A percentile compares a stretch with the other conserved stretches of the same genome.
These are phyloP conservation scores for Sphaerostilbella broomeana DNA, from an alignment of 2,329 filamentous ascomycete species.

Conservation along the genomic window DNA sequence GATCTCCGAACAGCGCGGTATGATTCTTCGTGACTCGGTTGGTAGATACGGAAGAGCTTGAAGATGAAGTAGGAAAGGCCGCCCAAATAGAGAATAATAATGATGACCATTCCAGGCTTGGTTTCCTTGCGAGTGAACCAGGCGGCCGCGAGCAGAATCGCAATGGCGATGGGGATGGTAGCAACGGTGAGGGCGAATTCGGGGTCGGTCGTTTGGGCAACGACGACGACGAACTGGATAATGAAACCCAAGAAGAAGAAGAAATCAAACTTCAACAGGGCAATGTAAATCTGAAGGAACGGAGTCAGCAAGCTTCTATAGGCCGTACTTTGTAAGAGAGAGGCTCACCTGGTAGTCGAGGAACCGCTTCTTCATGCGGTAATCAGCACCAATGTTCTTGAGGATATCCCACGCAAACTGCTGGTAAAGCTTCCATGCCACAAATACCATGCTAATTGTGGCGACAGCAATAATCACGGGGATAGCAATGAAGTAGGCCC, in stretches of 20 bases:
- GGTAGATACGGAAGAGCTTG: slow-evolving; percentile 96
- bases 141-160: slow-evolving; percentile 78
- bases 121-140: slow-evolving; percentile 82
- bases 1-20: slow-evolving; percentile 79
- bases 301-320: slow-evolving; percentile 15
- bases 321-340: background rate
- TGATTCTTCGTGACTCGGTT: slow-evolving; percentile 46
- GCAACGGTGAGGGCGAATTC: slow-evolving; percentile 85
- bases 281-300: slow-evolving; percentile 76
- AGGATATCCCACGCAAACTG: slow-evolving; percentile 99
- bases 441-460: slow-evolving; percentile 64
- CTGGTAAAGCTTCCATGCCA: slow-evolving; percentile 93
- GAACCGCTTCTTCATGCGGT: slow-evolving; percentile 94
- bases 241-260: slow-evolving; percentile 99
- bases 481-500: slow-evolving; percentile 75
- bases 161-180: slow-evolving; percentile 84
- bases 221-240: slow-evolving; percentile 93
- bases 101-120: slow-evolving; percentile 65
- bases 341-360: slow-evolving; percentile 80
- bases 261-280: slow-evolving; percentile 96
- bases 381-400: slow-evolving; percentile 96
- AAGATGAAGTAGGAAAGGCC: slow-evolving; percentile 94
- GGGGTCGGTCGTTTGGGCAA: slow-evolving; percentile 58
- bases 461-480: slow-evolving; percentile 75
- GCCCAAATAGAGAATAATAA: slow-evolving; percentile 82